Conservation (phyloP, 2,329 filamentous ascomycete genomes). For the Ceratocystis lukuohia region DNA sequence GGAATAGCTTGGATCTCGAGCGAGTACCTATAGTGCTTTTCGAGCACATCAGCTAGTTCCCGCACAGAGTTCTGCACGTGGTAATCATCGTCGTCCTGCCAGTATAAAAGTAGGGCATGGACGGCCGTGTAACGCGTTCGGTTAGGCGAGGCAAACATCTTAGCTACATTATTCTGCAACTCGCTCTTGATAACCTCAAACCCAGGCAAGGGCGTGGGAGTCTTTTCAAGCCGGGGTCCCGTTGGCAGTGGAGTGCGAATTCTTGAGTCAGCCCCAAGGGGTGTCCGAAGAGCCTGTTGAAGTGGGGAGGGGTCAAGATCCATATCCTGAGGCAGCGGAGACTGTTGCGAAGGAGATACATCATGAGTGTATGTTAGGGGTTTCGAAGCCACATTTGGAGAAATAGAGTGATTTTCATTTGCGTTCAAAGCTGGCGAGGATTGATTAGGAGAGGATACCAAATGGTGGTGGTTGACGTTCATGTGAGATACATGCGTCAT, state of each 20-base stretch:
- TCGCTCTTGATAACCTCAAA: constrained; percentile 40
- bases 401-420: constrained; percentile 7
- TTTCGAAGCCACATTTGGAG: constrained; percentile 14
- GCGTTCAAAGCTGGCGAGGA: not conserved
- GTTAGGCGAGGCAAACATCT: constrained; percentile 36
- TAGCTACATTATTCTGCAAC: constrained; percentile 37
- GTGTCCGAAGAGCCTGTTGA: constrained; percentile 28
- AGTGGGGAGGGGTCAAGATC: constrained; percentile 36
- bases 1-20: constrained; percentile 39
- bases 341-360: constrained; percentile 20
- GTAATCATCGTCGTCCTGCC: constrained; percentile 40
- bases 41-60: constrained; percentile 38
- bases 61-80: constrained; percentile 28
- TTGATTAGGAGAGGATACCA: not conserved
- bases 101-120: constrained; percentile 40
- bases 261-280: constrained; percentile 34
- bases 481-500: not conserved
- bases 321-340: constrained; percentile 37
- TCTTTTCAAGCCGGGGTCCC: constrained; percentile 41
- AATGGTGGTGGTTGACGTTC: not conserved
- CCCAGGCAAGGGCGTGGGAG: constrained; percentile 33
- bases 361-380: constrained; percentile 32
- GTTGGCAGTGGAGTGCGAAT: constrained; percentile 44
- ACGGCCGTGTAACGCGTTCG: constrained; percentile 42
- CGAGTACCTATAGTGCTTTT: constrained; percentile 39